Evolutionary conservation across 1,139 yeast species (phyloP).

Genomic region (Blastobotrys aristatus): DNA sequence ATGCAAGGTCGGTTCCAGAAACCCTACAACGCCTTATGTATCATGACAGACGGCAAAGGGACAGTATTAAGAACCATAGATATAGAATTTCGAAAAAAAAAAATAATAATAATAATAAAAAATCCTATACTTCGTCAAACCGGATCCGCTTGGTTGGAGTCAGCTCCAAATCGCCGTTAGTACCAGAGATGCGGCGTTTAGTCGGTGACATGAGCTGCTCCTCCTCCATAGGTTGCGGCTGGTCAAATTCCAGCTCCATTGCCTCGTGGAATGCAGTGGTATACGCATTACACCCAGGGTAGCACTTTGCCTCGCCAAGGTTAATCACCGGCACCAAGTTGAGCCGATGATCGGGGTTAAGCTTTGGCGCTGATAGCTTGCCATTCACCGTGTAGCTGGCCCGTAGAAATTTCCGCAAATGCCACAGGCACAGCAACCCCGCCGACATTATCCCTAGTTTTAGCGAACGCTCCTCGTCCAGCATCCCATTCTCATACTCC

Average conservation of each 20-base stretch:
- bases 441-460: conserved; percentile 5
- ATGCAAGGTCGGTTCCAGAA: too few species aligned
- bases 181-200: neutral
- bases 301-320: neutral
- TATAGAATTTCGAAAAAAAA: too few species aligned
- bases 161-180: neutral
- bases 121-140: neutral
- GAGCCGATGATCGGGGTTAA: neutral
- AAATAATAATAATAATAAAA: too few species aligned
- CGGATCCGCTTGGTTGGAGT: neutral
- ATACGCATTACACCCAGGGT: neutral
- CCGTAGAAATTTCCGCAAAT: conserved; percentile 5
- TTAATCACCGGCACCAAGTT: neutral
- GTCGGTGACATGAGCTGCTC: neutral
- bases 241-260: conserved; percentile 8
- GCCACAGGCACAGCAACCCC: conserved; percentile 7
- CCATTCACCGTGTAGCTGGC: conserved; percentile 1
- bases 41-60: too few species aligned
- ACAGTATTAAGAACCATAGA: too few species aligned
- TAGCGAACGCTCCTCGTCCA: neutral
- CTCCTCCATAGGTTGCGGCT: neutral
- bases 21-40: too few species aligned
- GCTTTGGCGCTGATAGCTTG: neutral
- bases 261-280: neutral
- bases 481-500: neutral